Percentiles rank a stretch among this genome's conserved stretches.
Evolutionary conservation across 2,329 filamentous ascomycete genomes (phyloP).

Genomic region (Penicillium sp.): DNA sequence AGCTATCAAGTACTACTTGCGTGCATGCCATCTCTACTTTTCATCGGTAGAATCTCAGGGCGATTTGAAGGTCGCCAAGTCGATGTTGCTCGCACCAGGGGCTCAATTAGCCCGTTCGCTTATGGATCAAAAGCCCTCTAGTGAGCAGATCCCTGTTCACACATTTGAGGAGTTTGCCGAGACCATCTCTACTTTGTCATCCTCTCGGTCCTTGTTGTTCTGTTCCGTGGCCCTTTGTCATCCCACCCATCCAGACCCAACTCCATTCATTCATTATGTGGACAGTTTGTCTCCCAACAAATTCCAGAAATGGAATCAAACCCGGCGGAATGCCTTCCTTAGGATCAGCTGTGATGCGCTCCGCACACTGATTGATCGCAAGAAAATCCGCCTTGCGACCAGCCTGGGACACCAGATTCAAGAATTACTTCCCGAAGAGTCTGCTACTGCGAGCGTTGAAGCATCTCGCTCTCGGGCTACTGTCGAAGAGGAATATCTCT

Average conservation of each 20-base stretch:
- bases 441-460: slow-evolving; percentile 16
- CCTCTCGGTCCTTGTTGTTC: slow-evolving; percentile 30
- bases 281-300: slow-evolving; percentile 26
- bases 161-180: slow-evolving; percentile 41
- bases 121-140: slow-evolving; percentile 27
- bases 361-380: slow-evolving; percentile 41
- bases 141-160: slow-evolving; percentile 31
- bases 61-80: slow-evolving; percentile 17
- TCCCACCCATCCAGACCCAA: slow-evolving; percentile 40
- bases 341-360: slow-evolving; percentile 44
- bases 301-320: slow-evolving; percentile 25
- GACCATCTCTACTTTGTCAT: slow-evolving; percentile 27
- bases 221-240: slow-evolving; percentile 43
- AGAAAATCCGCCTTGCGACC: slow-evolving; percentile 35
- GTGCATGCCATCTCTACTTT: slow-evolving; percentile 30
- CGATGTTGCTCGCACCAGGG: slow-evolving; percentile 31
- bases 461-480: slow-evolving; percentile 21
- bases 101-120: slow-evolving; percentile 34
- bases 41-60: slow-evolving; percentile 14
- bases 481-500: slow-evolving; percentile 30
- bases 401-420: slow-evolving; percentile 38
- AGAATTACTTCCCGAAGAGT: slow-evolving; percentile 33
- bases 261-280: slow-evolving; percentile 37
- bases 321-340: slow-evolving; percentile 36
- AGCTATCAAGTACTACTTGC: slow-evolving; percentile 38